phyloP scores from a whole-genome alignment of 2,329 filamentous ascomycete species.

The Pyricularia pennisetigena region DNA sequence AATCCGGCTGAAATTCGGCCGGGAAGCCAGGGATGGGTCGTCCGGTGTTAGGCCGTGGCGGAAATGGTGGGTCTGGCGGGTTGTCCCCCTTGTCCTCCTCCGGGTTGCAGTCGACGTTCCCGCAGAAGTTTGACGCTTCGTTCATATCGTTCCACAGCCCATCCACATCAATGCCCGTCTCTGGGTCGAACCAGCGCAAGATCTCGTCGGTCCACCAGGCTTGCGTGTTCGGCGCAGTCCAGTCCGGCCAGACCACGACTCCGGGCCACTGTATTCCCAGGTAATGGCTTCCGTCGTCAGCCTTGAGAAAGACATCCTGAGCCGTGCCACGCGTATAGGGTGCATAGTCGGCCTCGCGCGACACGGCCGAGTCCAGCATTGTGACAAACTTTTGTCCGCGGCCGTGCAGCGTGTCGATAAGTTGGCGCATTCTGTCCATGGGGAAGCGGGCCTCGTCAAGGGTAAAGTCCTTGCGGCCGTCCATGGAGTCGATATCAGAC shows the following conservation, averaged over 20 bases:
- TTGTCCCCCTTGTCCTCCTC: conserved; percentile 33
- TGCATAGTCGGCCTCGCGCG: conserved; percentile 47
- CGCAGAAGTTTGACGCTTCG: conserved; percentile 37
- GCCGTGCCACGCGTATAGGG: conserved; percentile 53
- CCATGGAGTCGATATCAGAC: conserved; percentile 67
- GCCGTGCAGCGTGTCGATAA: conserved; percentile 51
- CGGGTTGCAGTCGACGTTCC: conserved; percentile 44
- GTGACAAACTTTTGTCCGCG: conserved; percentile 60
- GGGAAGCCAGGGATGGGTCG: conserved; percentile 61
- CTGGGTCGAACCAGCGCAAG: conserved; percentile 27
- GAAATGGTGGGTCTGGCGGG: conserved; percentile 51
- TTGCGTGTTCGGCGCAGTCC: conserved; percentile 7
- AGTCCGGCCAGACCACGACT: conserved; percentile 62
- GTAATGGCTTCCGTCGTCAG: conserved; percentile 46
- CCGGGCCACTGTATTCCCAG: conserved; percentile 67
- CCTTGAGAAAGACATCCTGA: conserved; percentile 42
- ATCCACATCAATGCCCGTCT: conserved; percentile 40
- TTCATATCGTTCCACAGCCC: conserved; percentile 51
- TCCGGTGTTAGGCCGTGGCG: conserved; percentile 37
- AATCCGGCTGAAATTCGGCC: conserved; percentile 51
- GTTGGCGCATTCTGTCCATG: conserved; percentile 49
- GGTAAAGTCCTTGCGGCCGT: conserved; percentile 44
- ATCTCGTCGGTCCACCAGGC: conserved; percentile 57
- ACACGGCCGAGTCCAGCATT: conserved; percentile 59
- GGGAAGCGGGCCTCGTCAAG: conserved; percentile 54